These are phyloP conservation scores for Leccinum huronense DNA, from an alignment of 1,284 basidiomycete genomes.

Conservation along the genomic window DNA sequence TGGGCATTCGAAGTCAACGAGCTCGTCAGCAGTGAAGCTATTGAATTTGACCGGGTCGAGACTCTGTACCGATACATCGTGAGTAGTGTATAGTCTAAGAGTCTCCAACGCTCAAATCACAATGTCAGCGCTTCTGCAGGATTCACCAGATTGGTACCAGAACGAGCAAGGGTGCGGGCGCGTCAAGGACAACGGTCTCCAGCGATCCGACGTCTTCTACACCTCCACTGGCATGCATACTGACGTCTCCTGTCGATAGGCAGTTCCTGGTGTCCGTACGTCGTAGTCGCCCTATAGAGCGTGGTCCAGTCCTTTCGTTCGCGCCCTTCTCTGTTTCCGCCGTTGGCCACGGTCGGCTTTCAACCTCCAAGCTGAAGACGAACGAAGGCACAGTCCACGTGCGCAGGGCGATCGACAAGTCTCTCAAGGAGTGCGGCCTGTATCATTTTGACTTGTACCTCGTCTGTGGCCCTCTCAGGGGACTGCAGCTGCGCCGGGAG, in stretches of 20 bases:
- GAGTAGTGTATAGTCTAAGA: neutral
- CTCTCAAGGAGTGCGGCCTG: slow-evolving; percentile 47
- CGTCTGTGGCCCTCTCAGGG: slow-evolving; percentile 10
- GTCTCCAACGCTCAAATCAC: neutral
- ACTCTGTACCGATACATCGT: slow-evolving; percentile 11
- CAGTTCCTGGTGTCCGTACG: no score
- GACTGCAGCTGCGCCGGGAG: slow-evolving; percentile 44
- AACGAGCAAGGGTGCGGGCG: slow-evolving; percentile 64
- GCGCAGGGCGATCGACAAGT: slow-evolving; percentile 51
- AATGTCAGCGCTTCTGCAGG: slow-evolving; percentile 1
- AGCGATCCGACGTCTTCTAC: slow-evolving; percentile 54
- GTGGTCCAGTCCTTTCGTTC: no score
- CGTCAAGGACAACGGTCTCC: slow-evolving; percentile 44
- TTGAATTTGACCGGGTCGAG: neutral
- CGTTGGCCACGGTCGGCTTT: neutral
- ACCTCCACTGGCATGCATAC: slow-evolving; percentile 45
- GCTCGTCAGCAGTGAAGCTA: neutral
- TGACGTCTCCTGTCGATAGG: no score
- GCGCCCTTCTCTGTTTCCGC: no score
- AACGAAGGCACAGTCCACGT: slow-evolving; percentile 51
- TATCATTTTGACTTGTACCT: slow-evolving; percentile 7
- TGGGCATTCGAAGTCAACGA: slow-evolving; percentile 13
- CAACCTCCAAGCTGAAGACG: slow-evolving; percentile 56
- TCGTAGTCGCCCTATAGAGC: no score
- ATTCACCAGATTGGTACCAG: slow-evolving; percentile 46